phyloP scores from a whole-genome alignment of 2,329 filamentous ascomycete species.

The Sclerotinia nivalis region DNA sequence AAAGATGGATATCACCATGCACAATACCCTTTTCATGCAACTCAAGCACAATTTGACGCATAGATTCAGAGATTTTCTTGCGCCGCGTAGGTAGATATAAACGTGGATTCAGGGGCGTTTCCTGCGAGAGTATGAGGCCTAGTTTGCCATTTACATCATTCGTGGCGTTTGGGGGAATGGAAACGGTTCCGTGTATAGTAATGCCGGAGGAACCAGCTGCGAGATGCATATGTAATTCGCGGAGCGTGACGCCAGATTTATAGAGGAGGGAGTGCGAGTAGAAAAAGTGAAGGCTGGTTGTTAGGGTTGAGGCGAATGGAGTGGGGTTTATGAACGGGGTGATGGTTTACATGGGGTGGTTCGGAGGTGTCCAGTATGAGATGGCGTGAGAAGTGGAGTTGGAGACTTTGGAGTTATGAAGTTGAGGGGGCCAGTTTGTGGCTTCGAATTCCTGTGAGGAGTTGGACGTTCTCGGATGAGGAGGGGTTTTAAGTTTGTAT shows the following conservation, averaged over 20 bases:
- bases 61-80: neutral
- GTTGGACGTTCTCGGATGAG: no score
- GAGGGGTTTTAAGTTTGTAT: neutral
- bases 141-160: neutral
- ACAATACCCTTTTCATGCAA: neutral
- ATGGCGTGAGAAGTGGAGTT: neutral
- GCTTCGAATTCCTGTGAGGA: neutral
- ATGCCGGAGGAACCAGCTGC: neutral
- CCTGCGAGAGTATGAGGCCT: neutral
- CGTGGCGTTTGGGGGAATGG: neutral
- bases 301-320: neutral
- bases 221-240: neutral
- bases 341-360: conserved; percentile 8
- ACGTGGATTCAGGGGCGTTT: neutral
- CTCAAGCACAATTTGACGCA: neutral
- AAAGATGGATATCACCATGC: conserved; percentile 1
- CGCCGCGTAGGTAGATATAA: neutral
- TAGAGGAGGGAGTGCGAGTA: neutral
- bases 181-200: neutral
- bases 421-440: neutral
- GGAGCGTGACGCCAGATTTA: neutral
- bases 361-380: neutral
- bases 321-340: conserved; percentile 8
- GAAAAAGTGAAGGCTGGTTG: neutral
- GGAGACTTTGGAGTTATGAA: neutral